These are phyloP conservation scores for Barnettozyma sucrosica DNA, from an alignment of 805 yeast genomes.

Conservation along the genomic window DNA sequence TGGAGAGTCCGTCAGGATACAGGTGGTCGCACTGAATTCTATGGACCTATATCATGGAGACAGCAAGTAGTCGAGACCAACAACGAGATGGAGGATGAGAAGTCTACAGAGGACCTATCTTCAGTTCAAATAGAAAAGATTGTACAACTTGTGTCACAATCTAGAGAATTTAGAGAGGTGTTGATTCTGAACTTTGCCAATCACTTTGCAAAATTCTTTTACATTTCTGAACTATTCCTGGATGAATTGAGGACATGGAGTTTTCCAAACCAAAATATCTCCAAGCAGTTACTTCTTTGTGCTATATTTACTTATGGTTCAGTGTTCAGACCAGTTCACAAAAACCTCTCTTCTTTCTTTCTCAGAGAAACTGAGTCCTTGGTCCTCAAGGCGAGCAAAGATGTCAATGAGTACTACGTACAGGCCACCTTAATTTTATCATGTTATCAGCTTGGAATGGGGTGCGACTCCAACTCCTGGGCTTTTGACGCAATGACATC, in stretches of 20 bases:
- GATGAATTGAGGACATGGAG: constrained; percentile 24
- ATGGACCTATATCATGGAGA: constrained; percentile 32
- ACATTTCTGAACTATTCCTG: constrained; percentile 19
- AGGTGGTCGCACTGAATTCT: constrained; percentile 27
- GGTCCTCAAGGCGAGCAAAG: constrained; percentile 21
- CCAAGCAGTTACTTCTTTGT: constrained; percentile 26
- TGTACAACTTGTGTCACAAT: not conserved
- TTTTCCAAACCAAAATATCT: constrained; percentile 24
- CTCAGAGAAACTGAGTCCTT: constrained; percentile 24
- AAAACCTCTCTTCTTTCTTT: constrained; percentile 12
- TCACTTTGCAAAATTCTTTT: constrained; percentile 26
- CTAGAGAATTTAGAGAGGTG: constrained; percentile 1
- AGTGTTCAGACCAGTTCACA: constrained; percentile 14
- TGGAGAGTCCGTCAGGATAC: constrained; percentile 29
- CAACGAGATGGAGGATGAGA: constrained; percentile 7
- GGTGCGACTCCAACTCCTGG: constrained; percentile 30
- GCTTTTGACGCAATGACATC: constrained; percentile 29
- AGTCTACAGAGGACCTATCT: not conserved
- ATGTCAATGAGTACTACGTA: constrained; percentile 22
- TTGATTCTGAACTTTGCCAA: constrained; percentile 20
- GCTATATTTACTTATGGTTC: constrained; percentile 28
- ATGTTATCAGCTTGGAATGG: constrained; percentile 30
- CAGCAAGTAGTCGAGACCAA: constrained; percentile 26
- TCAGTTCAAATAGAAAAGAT: not conserved
- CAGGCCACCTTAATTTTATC: constrained; percentile 28